phyloP scores from a whole-genome alignment of 192 early-diverging fungal genomes.

The Coemansia nantahalensis region DNA sequence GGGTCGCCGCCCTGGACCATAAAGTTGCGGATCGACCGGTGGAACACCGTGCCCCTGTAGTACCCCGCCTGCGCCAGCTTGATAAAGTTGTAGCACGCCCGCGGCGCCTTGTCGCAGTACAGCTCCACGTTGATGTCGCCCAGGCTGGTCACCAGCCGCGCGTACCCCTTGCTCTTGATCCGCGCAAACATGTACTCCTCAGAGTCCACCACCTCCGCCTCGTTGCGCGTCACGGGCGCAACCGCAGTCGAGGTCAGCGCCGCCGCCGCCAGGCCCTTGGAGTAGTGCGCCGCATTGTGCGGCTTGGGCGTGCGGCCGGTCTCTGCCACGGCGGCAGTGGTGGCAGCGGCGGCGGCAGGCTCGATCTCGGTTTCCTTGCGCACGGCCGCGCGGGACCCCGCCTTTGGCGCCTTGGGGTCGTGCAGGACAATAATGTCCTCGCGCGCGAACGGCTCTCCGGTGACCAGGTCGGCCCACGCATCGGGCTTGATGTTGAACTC shows the following conservation, averaged over 20 bases:
- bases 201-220: constrained; percentile 65
- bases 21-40: constrained; percentile 87
- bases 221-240: constrained; percentile 66
- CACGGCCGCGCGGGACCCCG: constrained; percentile 7
- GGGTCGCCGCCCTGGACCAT: constrained; percentile 99
- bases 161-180: constrained; percentile 81
- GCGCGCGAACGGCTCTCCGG: constrained; percentile 80
- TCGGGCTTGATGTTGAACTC: constrained; percentile 82
- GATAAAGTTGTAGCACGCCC: constrained; percentile 92
- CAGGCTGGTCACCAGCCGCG: constrained; percentile 73
- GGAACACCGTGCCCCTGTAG: constrained; percentile 82
- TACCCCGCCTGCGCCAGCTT: constrained; percentile 69
- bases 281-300: constrained; percentile 79
- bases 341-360: constrained; percentile 5
- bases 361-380: constrained; percentile 6
- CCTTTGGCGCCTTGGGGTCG: constrained; percentile 45
- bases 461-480: constrained; percentile 83
- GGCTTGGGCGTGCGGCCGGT: constrained; percentile 57
- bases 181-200: constrained; percentile 89
- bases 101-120: constrained; percentile 62
- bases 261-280: constrained; percentile 70
- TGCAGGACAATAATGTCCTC: constrained; percentile 89
- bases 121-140: constrained; percentile 32
- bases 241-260: constrained; percentile 89
- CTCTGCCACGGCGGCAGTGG: too few species aligned